These are phyloP conservation scores for Ambispora gerdemannii DNA, from an alignment of 192 early-diverging fungal species.

Conservation along the genomic window DNA sequence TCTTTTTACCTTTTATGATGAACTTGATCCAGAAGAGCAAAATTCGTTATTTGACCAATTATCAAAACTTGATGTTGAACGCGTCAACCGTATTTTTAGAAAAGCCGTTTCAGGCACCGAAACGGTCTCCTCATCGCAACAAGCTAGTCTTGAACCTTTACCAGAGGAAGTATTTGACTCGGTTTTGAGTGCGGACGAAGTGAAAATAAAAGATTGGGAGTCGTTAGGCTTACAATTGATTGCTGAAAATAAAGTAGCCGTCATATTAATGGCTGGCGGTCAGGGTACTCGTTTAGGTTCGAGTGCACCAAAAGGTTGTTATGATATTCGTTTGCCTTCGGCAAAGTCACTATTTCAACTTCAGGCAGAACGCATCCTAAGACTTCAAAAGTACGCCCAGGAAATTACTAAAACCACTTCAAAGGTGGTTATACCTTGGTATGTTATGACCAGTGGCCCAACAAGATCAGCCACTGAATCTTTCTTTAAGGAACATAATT, in stretches of 20 bases:
- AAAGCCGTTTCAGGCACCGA: conserved; percentile 61
- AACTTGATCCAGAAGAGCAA: conserved; percentile 58
- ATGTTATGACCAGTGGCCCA: conserved; percentile 97
- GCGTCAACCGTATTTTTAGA: conserved; percentile 78
- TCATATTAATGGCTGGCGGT: conserved; percentile 91
- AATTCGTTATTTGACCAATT: conserved; percentile 65
- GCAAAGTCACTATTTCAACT: conserved; percentile 87
- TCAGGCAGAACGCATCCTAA: conserved; percentile 90
- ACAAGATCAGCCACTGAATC: conserved; percentile 74
- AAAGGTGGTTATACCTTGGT: conserved; percentile 88
- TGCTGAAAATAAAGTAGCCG: conserved; percentile 83
- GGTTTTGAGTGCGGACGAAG: conserved; percentile 49
- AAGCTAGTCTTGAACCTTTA: conserved; percentile 65
- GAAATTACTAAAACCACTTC: conserved; percentile 35
- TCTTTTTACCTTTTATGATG: conserved; percentile 79
- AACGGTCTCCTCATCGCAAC: conserved; percentile 37
- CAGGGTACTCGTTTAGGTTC: conserved; percentile 85
- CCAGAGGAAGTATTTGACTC: conserved; percentile 69
- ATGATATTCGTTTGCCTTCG: conserved; percentile 89
- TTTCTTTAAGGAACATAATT: conserved; percentile 78
- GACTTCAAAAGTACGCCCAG: conserved; percentile 68
- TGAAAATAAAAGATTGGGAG: conserved; percentile 64
- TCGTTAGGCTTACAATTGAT: conserved; percentile 75
- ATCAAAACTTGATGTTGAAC: conserved; percentile 67
- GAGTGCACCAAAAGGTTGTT: conserved; percentile 88